Conservation (phyloP, 768 basidiomycete species). For the Kwoniella newhampshirensis region DNA sequence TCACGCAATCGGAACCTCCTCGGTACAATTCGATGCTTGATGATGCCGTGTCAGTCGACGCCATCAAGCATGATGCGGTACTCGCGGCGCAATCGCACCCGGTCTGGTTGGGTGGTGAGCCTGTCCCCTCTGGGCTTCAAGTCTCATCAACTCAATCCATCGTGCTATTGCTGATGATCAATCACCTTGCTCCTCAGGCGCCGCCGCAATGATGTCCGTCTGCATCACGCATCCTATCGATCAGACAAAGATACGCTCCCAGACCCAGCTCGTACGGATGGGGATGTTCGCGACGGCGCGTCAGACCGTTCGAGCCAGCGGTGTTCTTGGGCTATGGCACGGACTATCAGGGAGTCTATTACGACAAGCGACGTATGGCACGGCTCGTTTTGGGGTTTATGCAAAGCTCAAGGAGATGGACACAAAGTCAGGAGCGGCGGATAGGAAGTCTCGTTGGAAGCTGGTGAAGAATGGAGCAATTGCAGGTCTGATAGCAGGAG, state of each 20-base stretch:
- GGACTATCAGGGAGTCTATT: slow-evolving; percentile 26
- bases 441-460: slow-evolving; percentile 3
- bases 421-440: background rate
- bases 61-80: no score
- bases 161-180: background rate
- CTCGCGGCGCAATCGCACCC: background rate
- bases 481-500: slow-evolving; percentile 24
- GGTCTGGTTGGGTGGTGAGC: slow-evolving; percentile 27
- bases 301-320: slow-evolving; percentile 12
- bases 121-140: no score
- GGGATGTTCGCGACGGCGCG: slow-evolving; percentile 19
- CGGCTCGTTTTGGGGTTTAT: slow-evolving; percentile 28
- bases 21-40: no score
- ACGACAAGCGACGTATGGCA: slow-evolving; percentile 25
- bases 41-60: no score
- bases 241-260: slow-evolving; percentile 30
- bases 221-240: slow-evolving; percentile 35
- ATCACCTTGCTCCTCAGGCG: slow-evolving; percentile 5
- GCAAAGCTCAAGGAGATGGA: slow-evolving; percentile 17
- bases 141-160: no score
- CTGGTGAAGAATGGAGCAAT: slow-evolving; percentile 21
- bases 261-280: slow-evolving; percentile 18
- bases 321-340: slow-evolving; percentile 22
- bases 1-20: no score
- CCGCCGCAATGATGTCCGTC: slow-evolving; percentile 30